phyloP scores from a whole-genome alignment of 768 basidiomycete genomes.

The Strobilomyces dryophilus region DNA sequence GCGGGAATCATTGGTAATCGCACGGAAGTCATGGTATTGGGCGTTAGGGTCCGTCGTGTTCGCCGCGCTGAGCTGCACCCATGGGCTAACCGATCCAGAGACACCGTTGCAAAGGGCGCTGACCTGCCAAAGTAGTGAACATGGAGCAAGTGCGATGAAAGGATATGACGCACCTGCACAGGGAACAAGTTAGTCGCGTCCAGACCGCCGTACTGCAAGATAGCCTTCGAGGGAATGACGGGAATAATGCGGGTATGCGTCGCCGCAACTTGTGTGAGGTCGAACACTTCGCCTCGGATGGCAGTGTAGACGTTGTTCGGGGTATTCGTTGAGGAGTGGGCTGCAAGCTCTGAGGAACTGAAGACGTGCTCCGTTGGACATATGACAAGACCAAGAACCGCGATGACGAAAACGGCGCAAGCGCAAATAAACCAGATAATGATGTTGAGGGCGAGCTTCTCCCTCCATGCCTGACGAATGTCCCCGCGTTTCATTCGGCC shows the following conservation, averaged over 20 bases:
- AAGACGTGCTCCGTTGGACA: conserved; percentile 95
- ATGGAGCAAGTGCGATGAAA: background rate
- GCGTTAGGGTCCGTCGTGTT: conserved; percentile 77
- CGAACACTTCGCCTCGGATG: conserved; percentile 94
- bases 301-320: conserved; percentile 77
- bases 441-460: too few species aligned
- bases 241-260: conserved; percentile 64
- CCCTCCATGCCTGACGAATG: conserved; percentile 94
- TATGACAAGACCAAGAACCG: conserved; percentile 80
- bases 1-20: conserved; percentile 79
- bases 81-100: conserved; percentile 76
- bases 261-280: conserved; percentile 63
- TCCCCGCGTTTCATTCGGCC: conserved; percentile 95
- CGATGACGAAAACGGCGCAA: conserved; percentile 91
- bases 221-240: conserved; percentile 69
- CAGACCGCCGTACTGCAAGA: conserved; percentile 82
- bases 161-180: conserved; percentile 62
- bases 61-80: conserved; percentile 61
- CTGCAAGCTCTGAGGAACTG: conserved; percentile 67
- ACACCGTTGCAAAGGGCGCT: conserved; percentile 90
- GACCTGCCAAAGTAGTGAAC: conserved; percentile 47
- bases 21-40: conserved; percentile 95
- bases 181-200: conserved; percentile 81
- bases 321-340: conserved; percentile 57
- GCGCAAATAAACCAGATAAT: conserved; percentile 94